Conservation (phyloP, 75 land plant genomes). For the Sequoiadendron giganteum region DNA sequence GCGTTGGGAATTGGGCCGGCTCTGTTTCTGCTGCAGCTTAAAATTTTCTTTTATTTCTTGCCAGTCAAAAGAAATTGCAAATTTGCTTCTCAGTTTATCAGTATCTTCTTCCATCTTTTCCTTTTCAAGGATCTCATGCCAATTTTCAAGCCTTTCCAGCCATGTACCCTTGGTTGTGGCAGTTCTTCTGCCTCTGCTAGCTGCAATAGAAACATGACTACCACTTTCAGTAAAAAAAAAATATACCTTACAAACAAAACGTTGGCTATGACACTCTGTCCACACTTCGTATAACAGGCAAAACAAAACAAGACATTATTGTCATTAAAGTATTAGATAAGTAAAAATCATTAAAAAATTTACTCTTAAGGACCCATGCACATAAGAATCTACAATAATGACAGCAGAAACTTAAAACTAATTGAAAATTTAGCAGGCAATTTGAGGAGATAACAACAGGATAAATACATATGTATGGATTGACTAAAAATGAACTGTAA, state of each 20-base stretch:
- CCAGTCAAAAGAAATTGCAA: slow-evolving; percentile 68
- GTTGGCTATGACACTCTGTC: neutral
- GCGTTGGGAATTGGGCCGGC: slow-evolving; percentile 18
- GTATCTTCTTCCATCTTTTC: slow-evolving; percentile 59
- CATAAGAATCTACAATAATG: neutral
- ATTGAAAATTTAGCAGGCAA: neutral
- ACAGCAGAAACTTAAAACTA: neutral
- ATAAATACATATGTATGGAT: neutral
- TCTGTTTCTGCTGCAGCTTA: slow-evolving; percentile 51
- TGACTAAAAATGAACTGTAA: neutral
- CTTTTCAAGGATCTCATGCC: slow-evolving; percentile 63
- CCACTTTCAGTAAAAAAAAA: neutral
- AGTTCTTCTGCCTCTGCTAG: slow-evolving; percentile 1
- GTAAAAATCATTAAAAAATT: neutral
- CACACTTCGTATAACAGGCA: neutral
- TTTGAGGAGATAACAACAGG: neutral
- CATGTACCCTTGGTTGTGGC: slow-evolving; percentile 38
- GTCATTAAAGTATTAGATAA: neutral
- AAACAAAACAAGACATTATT: neutral
- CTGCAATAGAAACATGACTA: neutral
- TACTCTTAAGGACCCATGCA: neutral
- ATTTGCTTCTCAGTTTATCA: slow-evolving; percentile 48
- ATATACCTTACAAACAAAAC: neutral
- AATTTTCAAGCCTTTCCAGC: slow-evolving; percentile 74
- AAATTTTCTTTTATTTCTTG: slow-evolving; percentile 68